Conservation (phyloP, 2,329 filamentous ascomycete genomes). For the Tolypocladium tundrense region DNA sequence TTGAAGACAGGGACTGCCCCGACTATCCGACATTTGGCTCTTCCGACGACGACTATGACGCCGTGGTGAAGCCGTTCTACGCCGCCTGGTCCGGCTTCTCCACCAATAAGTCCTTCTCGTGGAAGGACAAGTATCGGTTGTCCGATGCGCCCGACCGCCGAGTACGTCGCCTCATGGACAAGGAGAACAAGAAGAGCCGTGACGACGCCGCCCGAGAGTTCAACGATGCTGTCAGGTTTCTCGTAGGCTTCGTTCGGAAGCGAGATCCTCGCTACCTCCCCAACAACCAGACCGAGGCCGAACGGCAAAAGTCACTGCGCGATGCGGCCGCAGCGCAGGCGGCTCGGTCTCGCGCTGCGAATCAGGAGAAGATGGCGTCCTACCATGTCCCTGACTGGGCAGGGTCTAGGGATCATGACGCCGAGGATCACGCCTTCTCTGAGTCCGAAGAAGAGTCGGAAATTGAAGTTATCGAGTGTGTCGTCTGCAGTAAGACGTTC, state of each 20-base stretch:
- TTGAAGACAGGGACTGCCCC: slow-evolving; percentile 47
- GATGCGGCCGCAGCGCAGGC: slow-evolving; percentile 77
- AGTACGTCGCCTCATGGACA: slow-evolving; percentile 79
- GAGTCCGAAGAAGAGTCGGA: slow-evolving; percentile 45
- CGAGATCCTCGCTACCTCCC: slow-evolving; percentile 77
- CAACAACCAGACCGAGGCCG: slow-evolving; percentile 66
- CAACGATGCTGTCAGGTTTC: slow-evolving; percentile 79
- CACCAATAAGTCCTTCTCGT: slow-evolving; percentile 77
- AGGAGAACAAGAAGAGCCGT: slow-evolving; percentile 78
- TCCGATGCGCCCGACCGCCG: slow-evolving; percentile 82
- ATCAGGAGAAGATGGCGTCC: slow-evolving; percentile 61
- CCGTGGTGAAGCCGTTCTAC: slow-evolving; percentile 73
- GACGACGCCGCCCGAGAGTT: slow-evolving; percentile 81
- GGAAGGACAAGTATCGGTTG: slow-evolving; percentile 77
- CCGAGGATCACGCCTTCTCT: slow-evolving; percentile 51
- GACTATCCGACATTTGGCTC: slow-evolving; percentile 78
- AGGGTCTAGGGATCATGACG: slow-evolving; percentile 42
- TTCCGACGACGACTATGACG: slow-evolving; percentile 65
- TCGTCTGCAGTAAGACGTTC: slow-evolving; percentile 69
- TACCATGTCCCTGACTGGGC: slow-evolving; percentile 68
- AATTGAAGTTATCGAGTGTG: slow-evolving; percentile 59
- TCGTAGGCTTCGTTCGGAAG: slow-evolving; percentile 84
- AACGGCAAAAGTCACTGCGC: slow-evolving; percentile 68
- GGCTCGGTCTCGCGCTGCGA: slow-evolving; percentile 68
- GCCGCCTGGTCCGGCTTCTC: slow-evolving; percentile 68